phyloP scores from a whole-genome alignment of 306 rosid species.

The Arachis stenosperma region DNA sequence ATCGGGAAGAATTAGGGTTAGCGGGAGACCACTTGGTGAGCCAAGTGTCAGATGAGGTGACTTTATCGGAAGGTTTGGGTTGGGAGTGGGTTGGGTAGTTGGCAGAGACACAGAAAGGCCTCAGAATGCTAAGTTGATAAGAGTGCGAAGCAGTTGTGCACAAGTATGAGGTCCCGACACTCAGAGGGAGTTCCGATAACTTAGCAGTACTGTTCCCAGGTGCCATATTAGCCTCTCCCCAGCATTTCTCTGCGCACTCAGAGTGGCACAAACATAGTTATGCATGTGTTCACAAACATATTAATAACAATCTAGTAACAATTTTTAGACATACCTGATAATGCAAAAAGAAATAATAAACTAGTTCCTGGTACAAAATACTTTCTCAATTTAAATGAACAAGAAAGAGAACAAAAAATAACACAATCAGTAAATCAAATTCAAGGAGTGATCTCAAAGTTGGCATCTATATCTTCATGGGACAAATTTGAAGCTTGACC shows the following conservation, averaged over 20 bases:
- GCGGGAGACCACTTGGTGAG: slow-evolving; percentile 65
- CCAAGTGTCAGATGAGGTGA: slow-evolving; percentile 57
- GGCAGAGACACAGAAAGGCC: slow-evolving; percentile 36
- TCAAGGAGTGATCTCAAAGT: too few relatives aligned
- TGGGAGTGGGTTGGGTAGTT: slow-evolving; percentile 11
- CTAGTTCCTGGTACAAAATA: too few relatives aligned
- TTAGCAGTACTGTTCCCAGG: slow-evolving; percentile 38
- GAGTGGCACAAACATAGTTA: too few relatives aligned
- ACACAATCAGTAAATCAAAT: too few relatives aligned
- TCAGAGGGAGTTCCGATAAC: slow-evolving; percentile 60
- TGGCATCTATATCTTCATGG: too few relatives aligned
- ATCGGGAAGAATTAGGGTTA: slow-evolving; percentile 18
- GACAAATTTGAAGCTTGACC: too few relatives aligned
- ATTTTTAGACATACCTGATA: too few relatives aligned
- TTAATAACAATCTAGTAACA: too few relatives aligned
- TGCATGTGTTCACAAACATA: too few relatives aligned
- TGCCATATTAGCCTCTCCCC: slow-evolving; percentile 46
- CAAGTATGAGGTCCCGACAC: slow-evolving; percentile 19
- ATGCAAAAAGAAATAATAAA: too few relatives aligned
- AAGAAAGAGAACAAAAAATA: too few relatives aligned
- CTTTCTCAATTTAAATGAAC: too few relatives aligned
- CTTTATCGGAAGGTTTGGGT: neutral
- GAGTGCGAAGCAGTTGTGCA: slow-evolving; percentile 48
- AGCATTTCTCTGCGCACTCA: neutral
- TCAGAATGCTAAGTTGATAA: slow-evolving; percentile 47